A percentile compares a stretch with the other conserved stretches of the same genome.
These are phyloP conservation scores for Castanea mollissima DNA, from an alignment of 306 rosid species.

Conservation along the genomic window DNA sequence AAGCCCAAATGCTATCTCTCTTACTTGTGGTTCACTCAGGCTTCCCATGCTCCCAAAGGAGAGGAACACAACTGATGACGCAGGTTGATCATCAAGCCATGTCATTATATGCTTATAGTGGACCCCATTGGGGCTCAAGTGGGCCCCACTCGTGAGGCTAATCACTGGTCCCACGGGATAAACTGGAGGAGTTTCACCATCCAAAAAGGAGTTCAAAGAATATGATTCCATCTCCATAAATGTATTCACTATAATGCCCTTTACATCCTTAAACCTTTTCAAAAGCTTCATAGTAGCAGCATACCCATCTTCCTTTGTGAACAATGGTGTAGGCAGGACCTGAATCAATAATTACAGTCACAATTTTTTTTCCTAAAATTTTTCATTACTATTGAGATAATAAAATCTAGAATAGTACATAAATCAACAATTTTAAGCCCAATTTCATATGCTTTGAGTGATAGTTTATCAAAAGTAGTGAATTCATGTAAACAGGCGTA, in stretches of 20 bases:
- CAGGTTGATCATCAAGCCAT: slow-evolving; percentile 18
- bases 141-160: slow-evolving; percentile 22
- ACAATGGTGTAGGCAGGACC: slow-evolving; percentile 29
- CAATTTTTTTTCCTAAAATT: no score
- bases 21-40: slow-evolving; percentile 16
- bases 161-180: slow-evolving; percentile 35
- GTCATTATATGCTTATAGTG: slow-evolving; percentile 1
- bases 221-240: slow-evolving; percentile 35
- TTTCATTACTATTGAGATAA: no score
- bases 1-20: slow-evolving; percentile 36
- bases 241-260: slow-evolving; percentile 48
- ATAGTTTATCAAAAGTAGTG: no score
- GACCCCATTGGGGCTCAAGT: slow-evolving; percentile 12
- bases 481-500: no score
- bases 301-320: slow-evolving; percentile 10
- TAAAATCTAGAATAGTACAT: no score
- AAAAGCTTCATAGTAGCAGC: slow-evolving; percentile 21
- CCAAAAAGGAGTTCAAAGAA: slow-evolving; percentile 20
- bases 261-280: slow-evolving; percentile 30
- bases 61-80: not conserved
- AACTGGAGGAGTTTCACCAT: not conserved
- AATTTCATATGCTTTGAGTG: no score
- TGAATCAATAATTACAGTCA: no score
- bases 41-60: slow-evolving; percentile 11
- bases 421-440: no score